These are phyloP conservation scores for Avicennia marina DNA, from an alignment of 257 asterid genomes.

Conservation along the genomic window DNA sequence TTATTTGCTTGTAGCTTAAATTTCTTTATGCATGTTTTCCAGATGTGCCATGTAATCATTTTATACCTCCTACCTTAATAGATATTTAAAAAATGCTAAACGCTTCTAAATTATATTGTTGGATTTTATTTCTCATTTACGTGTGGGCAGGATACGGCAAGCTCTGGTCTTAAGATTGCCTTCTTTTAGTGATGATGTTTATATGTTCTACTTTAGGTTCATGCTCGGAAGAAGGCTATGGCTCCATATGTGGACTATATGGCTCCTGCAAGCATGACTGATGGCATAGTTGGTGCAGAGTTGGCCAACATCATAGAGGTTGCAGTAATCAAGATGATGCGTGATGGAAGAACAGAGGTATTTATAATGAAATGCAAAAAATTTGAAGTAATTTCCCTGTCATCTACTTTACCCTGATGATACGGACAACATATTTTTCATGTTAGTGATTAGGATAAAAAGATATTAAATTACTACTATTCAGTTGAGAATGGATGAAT, in stretches of 20 bases:
- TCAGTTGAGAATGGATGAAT: neutral
- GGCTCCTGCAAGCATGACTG: conserved; percentile 85
- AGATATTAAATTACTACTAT: neutral
- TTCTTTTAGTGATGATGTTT: neutral
- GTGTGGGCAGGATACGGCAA: neutral
- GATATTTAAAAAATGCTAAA: neutral
- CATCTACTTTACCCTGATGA: neutral
- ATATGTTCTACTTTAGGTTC: conserved; percentile 51
- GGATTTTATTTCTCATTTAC: too few relatives aligned
- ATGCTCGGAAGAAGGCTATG: conserved; percentile 90
- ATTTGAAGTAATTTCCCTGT: neutral
- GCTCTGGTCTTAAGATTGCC: neutral
- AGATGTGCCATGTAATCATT: too few relatives aligned
- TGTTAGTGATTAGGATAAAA: neutral
- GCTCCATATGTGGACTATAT: conserved; percentile 83
- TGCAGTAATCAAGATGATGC: conserved; percentile 93
- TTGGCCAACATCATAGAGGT: conserved; percentile 93
- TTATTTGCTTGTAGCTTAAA: conserved; percentile 12
- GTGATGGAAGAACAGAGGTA: conserved; percentile 92
- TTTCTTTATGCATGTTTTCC: neutral
- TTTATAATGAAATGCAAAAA: conserved; percentile 15
- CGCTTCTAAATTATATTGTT: too few relatives aligned
- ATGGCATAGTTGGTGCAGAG: conserved; percentile 99
- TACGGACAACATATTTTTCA: neutral
- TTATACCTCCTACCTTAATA: too few relatives aligned